phyloP scores from a whole-genome alignment of 1,284 basidiomycete species.

The Mycena sp. region DNA sequence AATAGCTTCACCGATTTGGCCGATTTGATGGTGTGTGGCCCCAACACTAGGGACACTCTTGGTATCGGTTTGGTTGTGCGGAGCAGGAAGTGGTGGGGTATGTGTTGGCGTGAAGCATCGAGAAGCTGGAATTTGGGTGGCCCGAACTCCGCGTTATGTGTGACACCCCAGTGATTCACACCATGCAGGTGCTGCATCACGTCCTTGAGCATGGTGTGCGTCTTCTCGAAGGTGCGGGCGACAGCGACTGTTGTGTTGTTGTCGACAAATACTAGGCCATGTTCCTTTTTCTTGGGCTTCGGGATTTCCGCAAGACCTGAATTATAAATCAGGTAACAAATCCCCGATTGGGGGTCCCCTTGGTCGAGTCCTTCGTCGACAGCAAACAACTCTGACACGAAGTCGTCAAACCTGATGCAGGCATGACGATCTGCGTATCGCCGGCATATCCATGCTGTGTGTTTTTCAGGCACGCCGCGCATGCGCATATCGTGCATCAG shows the following conservation, averaged over 20 bases:
- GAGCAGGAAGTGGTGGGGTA: neutral
- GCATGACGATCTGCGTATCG: slow-evolving; percentile 29
- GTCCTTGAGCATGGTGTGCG: neutral
- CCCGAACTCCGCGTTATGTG: slow-evolving; percentile 5
- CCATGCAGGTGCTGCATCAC: neutral
- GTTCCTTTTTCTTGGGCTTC: neutral
- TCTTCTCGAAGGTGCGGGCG: neutral
- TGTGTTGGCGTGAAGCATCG: neutral
- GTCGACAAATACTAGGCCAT: neutral
- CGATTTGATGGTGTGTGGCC: neutral
- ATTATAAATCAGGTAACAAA: slow-evolving; percentile 34
- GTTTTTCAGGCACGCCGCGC: slow-evolving; percentile 18
- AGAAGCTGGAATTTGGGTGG: slow-evolving; percentile 4
- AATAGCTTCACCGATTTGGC: neutral
- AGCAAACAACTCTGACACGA: neutral
- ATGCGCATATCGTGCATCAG: slow-evolving; percentile 30
- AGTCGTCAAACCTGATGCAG: slow-evolving; percentile 30
- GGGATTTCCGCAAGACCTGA: slow-evolving; percentile 27
- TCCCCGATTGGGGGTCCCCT: slow-evolving; percentile 34
- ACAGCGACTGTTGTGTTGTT: neutral
- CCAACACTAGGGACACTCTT: neutral
- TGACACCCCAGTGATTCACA: neutral
- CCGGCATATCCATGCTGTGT: slow-evolving; percentile 26
- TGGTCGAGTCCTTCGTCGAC: slow-evolving; percentile 34
- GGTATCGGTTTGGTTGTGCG: neutral